A percentile compares a stretch with the other conserved stretches of the same genome.
phyloP scores from a whole-genome alignment of 2,329 filamentous ascomycete genomes.

The Pseudogymnoascus sp. region DNA sequence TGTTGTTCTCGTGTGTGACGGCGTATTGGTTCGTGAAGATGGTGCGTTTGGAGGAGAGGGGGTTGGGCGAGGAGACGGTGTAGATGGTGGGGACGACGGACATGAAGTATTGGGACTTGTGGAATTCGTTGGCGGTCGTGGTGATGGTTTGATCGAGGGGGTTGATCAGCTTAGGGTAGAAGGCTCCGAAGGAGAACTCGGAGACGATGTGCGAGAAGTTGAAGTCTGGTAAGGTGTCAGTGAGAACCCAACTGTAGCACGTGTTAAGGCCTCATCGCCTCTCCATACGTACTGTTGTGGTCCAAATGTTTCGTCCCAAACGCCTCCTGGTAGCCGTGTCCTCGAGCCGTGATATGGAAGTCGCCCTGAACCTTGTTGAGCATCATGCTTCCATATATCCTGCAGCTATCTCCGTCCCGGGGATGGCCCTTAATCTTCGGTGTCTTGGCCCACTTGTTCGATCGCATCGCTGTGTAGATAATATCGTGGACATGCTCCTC shows the following conservation, averaged over 20 bases:
- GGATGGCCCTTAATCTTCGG: slow-evolving; percentile 44
- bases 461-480: slow-evolving; percentile 57
- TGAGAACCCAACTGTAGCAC: background rate
- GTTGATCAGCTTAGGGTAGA: slow-evolving; percentile 88
- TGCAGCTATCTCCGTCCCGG: slow-evolving; percentile 59
- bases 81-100: slow-evolving; percentile 93
- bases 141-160: slow-evolving; percentile 89
- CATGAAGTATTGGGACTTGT: slow-evolving; percentile 97
- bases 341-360: slow-evolving; percentile 92
- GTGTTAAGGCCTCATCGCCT: background rate
- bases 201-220: slow-evolving; percentile 97
- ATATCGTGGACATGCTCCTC: slow-evolving; percentile 92
- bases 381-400: slow-evolving; percentile 81
- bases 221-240: slow-evolving; percentile 53
- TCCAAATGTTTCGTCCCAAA: slow-evolving; percentile 63
- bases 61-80: slow-evolving; percentile 45
- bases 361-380: slow-evolving; percentile 97
- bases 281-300: slow-evolving; percentile 55
- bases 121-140: slow-evolving; percentile 65
- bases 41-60: slow-evolving; percentile 37
- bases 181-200: slow-evolving; percentile 94
- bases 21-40: slow-evolving; percentile 97
- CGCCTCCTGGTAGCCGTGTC: slow-evolving; percentile 84
- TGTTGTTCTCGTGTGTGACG: slow-evolving; percentile 77
- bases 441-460: slow-evolving; percentile 65